Evolutionary conservation across 345 rosid species (phyloP).

Genomic region (Dovyalis caffra): DNA sequence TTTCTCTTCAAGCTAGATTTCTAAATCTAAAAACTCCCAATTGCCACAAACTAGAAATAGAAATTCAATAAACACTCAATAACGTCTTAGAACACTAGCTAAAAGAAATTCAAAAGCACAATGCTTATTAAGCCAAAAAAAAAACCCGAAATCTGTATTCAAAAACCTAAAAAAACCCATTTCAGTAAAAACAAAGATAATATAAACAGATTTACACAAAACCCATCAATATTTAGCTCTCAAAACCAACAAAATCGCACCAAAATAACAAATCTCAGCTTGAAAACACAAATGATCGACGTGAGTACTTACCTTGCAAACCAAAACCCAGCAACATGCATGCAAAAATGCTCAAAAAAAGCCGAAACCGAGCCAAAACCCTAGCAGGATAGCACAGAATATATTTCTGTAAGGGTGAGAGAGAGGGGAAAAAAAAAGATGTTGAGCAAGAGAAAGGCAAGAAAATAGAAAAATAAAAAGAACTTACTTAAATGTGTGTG

Average conservation of each 20-base stretch:
- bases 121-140: background rate
- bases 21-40: background rate
- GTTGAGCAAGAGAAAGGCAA: background rate
- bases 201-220: background rate
- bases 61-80: background rate
- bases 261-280: background rate
- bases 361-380: background rate
- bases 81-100: background rate
- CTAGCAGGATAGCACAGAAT: background rate
- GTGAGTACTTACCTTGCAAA: background rate
- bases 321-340: background rate
- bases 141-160: background rate
- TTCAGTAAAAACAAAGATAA: background rate
- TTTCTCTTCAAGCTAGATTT: background rate
- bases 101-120: background rate
- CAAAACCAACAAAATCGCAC: background rate
- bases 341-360: background rate
- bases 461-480: background rate
- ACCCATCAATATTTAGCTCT: background rate
- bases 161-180: background rate
- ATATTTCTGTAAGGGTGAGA: background rate
- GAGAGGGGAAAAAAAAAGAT: background rate
- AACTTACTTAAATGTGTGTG: background rate
- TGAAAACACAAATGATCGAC: background rate
- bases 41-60: background rate